Evolutionary conservation across 352 stramenopile species (phyloP).

Genomic region (Phytophthora aleatoria): DNA sequence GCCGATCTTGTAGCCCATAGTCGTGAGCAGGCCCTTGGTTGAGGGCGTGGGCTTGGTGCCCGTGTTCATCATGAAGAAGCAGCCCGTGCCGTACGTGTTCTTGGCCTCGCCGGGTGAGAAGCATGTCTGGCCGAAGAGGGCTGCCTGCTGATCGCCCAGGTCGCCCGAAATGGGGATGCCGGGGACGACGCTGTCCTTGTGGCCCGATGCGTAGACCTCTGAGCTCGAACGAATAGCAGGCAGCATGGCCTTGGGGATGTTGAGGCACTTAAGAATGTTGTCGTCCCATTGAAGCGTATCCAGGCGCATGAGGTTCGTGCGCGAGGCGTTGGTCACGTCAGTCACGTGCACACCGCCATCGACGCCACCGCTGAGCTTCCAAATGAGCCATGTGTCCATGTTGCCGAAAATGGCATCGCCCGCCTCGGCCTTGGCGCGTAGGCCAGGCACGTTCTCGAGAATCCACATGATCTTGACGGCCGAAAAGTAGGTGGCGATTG

Average conservation of each 20-base stretch:
- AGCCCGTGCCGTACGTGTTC: conserved; percentile 99
- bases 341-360: conserved; percentile 93
- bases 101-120: conserved; percentile 96
- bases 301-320: conserved; percentile 96
- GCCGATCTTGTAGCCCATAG: conserved; percentile 86
- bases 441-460: conserved; percentile 92
- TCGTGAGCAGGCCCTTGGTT: conserved; percentile 96
- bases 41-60: conserved; percentile 86
- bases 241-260: conserved; percentile 88
- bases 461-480: conserved; percentile 98
- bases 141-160: conserved; percentile 97
- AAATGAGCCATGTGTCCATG: conserved; percentile 98
- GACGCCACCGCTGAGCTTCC: conserved; percentile 90
- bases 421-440: conserved; percentile 87
- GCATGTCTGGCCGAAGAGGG: conserved; percentile 97
- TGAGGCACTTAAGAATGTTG: conserved; percentile 79
- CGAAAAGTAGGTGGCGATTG: conserved; percentile 98
- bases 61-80: conserved; percentile 99
- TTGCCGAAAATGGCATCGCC: conserved; percentile 96
- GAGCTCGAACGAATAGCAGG: conserved; percentile 93
- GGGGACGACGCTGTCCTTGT: conserved; percentile 66
- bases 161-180: conserved; percentile 93
- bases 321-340: conserved; percentile 98
- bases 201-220: conserved; percentile 80
- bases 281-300: conserved; percentile 93